A percentile compares a stretch with the other conserved stretches of the same genome.
phyloP scores from a whole-genome alignment of 208 protist species.

The Phytomonas sp. region DNA sequence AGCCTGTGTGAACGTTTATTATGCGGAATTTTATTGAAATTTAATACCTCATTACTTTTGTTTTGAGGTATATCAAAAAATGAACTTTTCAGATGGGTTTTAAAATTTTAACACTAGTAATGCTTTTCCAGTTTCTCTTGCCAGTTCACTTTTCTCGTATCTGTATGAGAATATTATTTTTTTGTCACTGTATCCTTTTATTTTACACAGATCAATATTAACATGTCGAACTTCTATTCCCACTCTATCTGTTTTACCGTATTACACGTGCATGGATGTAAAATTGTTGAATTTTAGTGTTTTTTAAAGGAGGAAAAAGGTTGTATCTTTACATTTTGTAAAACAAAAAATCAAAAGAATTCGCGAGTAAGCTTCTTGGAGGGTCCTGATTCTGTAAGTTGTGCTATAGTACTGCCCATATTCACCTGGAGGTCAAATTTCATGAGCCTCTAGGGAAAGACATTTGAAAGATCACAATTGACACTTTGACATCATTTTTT shows the following conservation, averaged over 20 bases:
- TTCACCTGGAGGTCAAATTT: not conserved
- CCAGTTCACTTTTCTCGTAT: not conserved
- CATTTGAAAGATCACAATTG: not conserved
- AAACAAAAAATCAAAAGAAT: not conserved
- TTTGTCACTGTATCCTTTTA: not conserved
- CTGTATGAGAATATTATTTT: not conserved
- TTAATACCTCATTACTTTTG: not conserved
- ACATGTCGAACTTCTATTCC: not conserved
- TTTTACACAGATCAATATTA: not conserved
- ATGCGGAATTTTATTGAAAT: not conserved
- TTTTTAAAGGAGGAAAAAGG: not conserved
- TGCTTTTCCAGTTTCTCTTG: not conserved
- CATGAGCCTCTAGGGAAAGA: not conserved
- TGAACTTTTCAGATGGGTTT: not conserved
- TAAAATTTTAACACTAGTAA: not conserved
- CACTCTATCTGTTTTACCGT: not conserved
- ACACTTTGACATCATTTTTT: conserved; percentile 2
- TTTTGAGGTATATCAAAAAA: not conserved
- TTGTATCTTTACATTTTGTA: not conserved
- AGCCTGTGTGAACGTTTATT: not conserved
- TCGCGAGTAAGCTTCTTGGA: not conserved
- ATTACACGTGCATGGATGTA: not conserved
- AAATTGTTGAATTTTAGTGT: not conserved
- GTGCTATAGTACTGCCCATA: not conserved
- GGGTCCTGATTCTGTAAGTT: not conserved